A percentile compares a stretch with the other conserved stretches of the same genome.
Conservation (phyloP, 306 rosid species). For the Begonia peltatifolia region DNA sequence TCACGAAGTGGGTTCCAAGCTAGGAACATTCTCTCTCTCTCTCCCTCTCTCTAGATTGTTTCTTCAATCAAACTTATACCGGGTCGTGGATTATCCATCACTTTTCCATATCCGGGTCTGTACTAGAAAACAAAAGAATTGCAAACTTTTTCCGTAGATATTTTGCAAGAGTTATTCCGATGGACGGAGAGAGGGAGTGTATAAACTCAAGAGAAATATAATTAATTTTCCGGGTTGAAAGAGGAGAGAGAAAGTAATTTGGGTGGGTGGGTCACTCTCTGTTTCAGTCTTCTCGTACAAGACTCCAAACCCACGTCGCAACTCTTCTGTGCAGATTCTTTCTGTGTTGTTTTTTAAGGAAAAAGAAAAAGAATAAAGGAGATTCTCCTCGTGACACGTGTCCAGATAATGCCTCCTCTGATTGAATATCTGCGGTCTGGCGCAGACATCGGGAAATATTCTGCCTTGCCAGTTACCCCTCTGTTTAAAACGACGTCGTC, state of each 20-base stretch:
- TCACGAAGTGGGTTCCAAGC: conserved; percentile 94
- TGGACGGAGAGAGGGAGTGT: too few relatives aligned
- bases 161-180: too few relatives aligned
- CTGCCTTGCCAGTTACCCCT: conserved; percentile 12
- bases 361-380: conserved; percentile 5
- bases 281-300: conserved; percentile 45
- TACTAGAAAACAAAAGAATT: too few relatives aligned
- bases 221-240: too few relatives aligned
- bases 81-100: too few relatives aligned
- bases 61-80: not conserved
- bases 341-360: conserved; percentile 7
- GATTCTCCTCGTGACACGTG: conserved; percentile 49
- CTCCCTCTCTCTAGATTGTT: conserved; percentile 1
- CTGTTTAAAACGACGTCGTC: too few relatives aligned
- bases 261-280: conserved; percentile 72
- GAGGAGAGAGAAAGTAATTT: conserved; percentile 5
- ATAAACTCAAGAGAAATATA: too few relatives aligned
- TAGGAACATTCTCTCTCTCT: conserved; percentile 74
- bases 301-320: conserved; percentile 43
- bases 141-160: too few relatives aligned
- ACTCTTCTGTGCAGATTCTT: conserved; percentile 62
- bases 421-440: conserved; percentile 64
- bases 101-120: too few relatives aligned
- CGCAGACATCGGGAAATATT: conserved; percentile 45
- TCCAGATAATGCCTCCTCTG: conserved; percentile 15